Evolutionary conservation across 225 moss, liverwort and hornwort species (phyloP).

Genomic region (Polytrichum commune): DNA sequence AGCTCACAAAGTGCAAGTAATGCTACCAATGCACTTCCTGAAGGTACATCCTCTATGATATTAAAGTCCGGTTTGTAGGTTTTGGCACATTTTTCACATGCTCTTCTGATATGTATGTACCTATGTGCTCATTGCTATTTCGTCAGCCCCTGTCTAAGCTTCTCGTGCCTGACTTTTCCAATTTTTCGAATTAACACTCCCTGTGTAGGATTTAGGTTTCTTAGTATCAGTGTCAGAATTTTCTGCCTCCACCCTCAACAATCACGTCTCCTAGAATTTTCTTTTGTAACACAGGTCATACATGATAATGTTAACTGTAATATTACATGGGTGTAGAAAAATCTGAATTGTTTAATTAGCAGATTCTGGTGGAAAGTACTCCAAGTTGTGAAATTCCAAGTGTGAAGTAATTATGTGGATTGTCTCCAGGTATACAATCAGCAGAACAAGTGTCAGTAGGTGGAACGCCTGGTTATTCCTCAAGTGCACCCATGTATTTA

Average conservation of each 20-base stretch:
- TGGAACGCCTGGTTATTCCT: constrained; percentile 42
- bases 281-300: too few species aligned
- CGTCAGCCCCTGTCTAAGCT: neutral
- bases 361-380: neutral
- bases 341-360: too few species aligned
- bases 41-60: constrained; percentile 39
- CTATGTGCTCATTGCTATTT: neutral
- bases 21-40: constrained; percentile 39
- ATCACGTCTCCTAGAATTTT: too few species aligned
- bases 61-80: too few species aligned
- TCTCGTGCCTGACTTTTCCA: too few species aligned
- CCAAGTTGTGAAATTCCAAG: neutral
- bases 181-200: too few species aligned
- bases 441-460: constrained; percentile 49
- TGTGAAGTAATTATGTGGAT: neutral
- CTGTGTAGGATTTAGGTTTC: too few species aligned
- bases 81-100: too few species aligned
- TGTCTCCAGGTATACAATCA: constrained; percentile 22
- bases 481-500: constrained; percentile 43
- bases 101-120: neutral
- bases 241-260: too few species aligned
- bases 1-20: constrained; percentile 36
- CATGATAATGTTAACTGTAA: too few species aligned
- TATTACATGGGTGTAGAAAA: too few species aligned
- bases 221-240: too few species aligned